Base-by-base conservation (phyloP, 495 filamentous ascomycete species). In the Penicillium goetzii region DNA sequence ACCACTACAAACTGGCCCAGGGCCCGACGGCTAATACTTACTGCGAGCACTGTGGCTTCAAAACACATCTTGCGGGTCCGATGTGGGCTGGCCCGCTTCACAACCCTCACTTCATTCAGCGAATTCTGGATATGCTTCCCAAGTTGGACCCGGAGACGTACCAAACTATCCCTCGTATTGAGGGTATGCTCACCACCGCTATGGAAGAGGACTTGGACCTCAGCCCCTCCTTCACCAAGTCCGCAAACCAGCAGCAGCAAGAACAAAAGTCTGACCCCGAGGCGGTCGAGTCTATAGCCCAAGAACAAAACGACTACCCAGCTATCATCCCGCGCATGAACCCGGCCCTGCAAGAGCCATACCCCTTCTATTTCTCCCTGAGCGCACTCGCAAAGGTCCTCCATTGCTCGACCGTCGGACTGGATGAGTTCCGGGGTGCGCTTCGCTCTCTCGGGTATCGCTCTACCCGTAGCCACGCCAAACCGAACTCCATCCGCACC, bases 51-150 rank as follows among this genome's bases (percentile, higher is more conserved):
- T 99, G 95, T 68, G 91, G 88, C 9, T 87, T 85, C 62, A 93
- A 90, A 61, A 96, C 90, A 68, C 95, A 97, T 71, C 75, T 97
- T 19, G 88, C 86, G 2, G 95, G 95, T 0, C 95, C 95, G 0
- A 97, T 99, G 93, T 99, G 92, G 81, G 94, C 84, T 52, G 95
- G 95, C 3, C 91, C 89, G 11, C 78, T 99, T 9, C 95, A 98
- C 71, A 93, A 92, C 53, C 78, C 86, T 9, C 81, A 85, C 4
- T 99, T 96, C 67, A 86, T 99, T 60, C 81, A 90, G 65, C 83
- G 78, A 34, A 86, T 99, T 2, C 80, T 99, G 15, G 82, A 84
- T 21, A 80, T 85, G 45, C 81, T 96, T 8, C 85, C 90, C 3
- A 75, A 78, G 2, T 81, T 86, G 2, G 81, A 90, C 10, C 76